A percentile compares a stretch with the other conserved stretches of the same genome.
These are phyloP conservation scores for Pseudopithomyces chartarum DNA, from an alignment of 2,329 filamentous ascomycete species.

Conservation along the genomic window DNA sequence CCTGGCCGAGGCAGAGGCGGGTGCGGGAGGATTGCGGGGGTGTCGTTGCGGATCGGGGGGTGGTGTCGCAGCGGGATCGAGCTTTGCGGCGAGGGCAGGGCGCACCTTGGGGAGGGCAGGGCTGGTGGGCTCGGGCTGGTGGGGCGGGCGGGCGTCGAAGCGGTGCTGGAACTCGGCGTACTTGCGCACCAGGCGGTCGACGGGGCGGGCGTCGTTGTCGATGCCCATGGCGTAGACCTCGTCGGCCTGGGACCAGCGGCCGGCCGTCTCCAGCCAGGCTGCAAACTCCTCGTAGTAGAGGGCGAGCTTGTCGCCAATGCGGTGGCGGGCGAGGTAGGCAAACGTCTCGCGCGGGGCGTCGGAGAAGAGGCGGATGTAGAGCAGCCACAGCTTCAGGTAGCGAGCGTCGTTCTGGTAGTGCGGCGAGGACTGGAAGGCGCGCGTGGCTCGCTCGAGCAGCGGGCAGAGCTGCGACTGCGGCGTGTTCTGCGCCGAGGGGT, in stretches of 20 bases:
- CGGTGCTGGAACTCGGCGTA: slow-evolving; percentile 90
- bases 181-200: slow-evolving; percentile 81
- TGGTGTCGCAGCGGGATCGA: slow-evolving; percentile 74
- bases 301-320: slow-evolving; percentile 83
- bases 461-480: slow-evolving; percentile 87
- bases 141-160: slow-evolving; percentile 68
- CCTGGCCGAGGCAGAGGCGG: slow-evolving; percentile 58
- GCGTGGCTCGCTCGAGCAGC: slow-evolving; percentile 90
- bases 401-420: slow-evolving; percentile 96
- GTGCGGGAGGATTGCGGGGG: slow-evolving; percentile 48
- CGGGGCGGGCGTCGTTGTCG: slow-evolving; percentile 82
- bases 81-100: slow-evolving; percentile 81
- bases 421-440: slow-evolving; percentile 78
- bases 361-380: slow-evolving; percentile 91
- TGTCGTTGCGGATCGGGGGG: slow-evolving; percentile 70
- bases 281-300: slow-evolving; percentile 98
- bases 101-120: slow-evolving; percentile 84
- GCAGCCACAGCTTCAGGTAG: slow-evolving; percentile 91
- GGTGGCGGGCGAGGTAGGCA: slow-evolving; percentile 85
- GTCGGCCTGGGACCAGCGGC: slow-evolving; percentile 86
- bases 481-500: slow-evolving; percentile 91
- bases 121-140: slow-evolving; percentile 71
- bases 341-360: slow-evolving; percentile 93
- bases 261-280: slow-evolving; percentile 83
- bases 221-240: slow-evolving; percentile 92